These are phyloP conservation scores for Entomortierella beljakovae DNA, from an alignment of 192 early-diverging fungal species.

Conservation along the genomic window DNA sequence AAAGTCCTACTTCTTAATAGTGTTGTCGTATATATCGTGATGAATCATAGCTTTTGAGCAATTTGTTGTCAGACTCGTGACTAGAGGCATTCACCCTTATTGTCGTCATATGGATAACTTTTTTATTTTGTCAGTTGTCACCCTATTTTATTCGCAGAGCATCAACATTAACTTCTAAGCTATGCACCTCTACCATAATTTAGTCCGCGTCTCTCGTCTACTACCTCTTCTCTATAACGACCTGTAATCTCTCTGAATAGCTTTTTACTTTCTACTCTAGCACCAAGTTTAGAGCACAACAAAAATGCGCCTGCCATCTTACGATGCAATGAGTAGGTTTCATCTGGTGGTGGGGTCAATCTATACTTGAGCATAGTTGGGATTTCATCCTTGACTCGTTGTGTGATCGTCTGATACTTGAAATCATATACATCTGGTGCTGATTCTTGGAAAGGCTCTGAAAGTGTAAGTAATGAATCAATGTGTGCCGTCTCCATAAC, in stretches of 20 bases:
- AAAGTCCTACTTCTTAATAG: too few relatives aligned
- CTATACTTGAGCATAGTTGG: slow-evolving; percentile 95
- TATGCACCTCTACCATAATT: slow-evolving; percentile 25
- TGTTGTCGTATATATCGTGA: too few relatives aligned
- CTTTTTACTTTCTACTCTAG: slow-evolving; percentile 46
- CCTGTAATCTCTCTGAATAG: slow-evolving; percentile 54
- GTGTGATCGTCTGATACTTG: slow-evolving; percentile 83
- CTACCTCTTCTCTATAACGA: slow-evolving; percentile 21
- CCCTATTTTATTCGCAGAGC: too few relatives aligned
- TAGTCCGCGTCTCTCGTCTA: slow-evolving; percentile 30
- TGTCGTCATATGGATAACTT: too few relatives aligned
- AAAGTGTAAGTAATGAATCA: slow-evolving; percentile 87
- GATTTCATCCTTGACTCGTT: slow-evolving; percentile 85
- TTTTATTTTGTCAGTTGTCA: too few relatives aligned
- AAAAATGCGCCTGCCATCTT: slow-evolving; percentile 95
- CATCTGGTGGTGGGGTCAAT: slow-evolving; percentile 97
- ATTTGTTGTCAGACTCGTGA: too few relatives aligned
- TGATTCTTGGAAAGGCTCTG: slow-evolving; percentile 79
- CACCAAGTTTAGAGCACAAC: slow-evolving; percentile 84
- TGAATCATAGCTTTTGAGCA: too few relatives aligned
- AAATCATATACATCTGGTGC: slow-evolving; percentile 80
- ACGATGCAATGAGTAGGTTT: slow-evolving; percentile 94
- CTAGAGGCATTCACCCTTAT: too few relatives aligned
- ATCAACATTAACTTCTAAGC: too few relatives aligned
- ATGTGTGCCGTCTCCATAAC: slow-evolving; percentile 82